Base-by-base conservation (phyloP, 495 filamentous ascomycete genomes). In the Podospora pseudocomata region DNA sequence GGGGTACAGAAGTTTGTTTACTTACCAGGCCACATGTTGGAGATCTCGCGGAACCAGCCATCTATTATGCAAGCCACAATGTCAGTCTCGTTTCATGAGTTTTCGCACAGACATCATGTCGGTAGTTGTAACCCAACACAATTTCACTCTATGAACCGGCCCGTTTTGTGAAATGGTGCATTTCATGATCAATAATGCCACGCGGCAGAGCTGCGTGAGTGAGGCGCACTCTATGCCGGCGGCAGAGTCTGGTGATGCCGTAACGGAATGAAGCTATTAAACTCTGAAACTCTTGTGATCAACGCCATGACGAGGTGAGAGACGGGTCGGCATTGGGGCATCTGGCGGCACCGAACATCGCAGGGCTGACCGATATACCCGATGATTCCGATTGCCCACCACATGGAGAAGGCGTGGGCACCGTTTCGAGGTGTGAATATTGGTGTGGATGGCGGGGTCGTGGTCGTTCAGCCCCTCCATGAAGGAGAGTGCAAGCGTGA, bases 1-100 rank as follows among this genome's bases (percentile, higher is more conserved):
- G 64, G 18, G 49, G 44, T 62, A 5, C 15, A 11, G 58, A 56
- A 32, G 4, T 7, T 2, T 66, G 59, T 68, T 64, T 64, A 80
- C 81, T 77, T 67, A 83, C 81, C 95, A 61, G 95, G 95, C 95
- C 96, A 99, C 93, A 97, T 97, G 74, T 91, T 83, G 67, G 92
- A 96, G 80, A 96, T 89, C 82, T 98, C 96, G 78, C 93, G 92
- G 90, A 98, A 98, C 96, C 95, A 99, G 82, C 94, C 95, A 96
- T 98, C 94, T 97, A 66, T 49, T 49, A 53, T 49, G 39, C 34
- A 20, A 39, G 30, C 30, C 32, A 63, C n/a, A 49, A 49, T 6
- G 61, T 63, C 34, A 63, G 61, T 49, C 11, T 19, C 18, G 65
- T 62, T 61, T 63, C 30, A 20, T n/a, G 20, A 71, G 27, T 34